Evolutionary conservation across 2,329 filamentous ascomycete species (phyloP).

Genomic region (Ceratocystis lukuohia): DNA sequence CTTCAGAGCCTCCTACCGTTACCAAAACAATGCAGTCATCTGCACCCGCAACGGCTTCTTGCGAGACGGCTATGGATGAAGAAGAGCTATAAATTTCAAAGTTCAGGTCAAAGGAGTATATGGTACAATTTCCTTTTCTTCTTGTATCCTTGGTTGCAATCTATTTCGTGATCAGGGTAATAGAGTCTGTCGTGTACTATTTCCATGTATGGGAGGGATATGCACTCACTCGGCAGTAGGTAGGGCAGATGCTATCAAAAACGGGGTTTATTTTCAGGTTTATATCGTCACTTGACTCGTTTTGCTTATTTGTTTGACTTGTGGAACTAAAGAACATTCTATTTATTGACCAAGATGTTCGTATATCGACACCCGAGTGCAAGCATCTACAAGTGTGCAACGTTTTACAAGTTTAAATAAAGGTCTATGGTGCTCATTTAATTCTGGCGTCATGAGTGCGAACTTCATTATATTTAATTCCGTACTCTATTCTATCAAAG

Average conservation of each 20-base stretch:
- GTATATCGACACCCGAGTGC: no score
- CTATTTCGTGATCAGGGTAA: background rate
- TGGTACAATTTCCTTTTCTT: background rate
- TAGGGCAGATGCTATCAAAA: conserved; percentile 9
- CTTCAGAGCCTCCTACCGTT: conserved; percentile 12
- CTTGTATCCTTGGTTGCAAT: conserved; percentile 13
- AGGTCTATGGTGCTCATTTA: no score
- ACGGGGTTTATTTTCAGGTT: conserved; percentile 16
- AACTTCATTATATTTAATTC: no score
- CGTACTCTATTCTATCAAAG: no score
- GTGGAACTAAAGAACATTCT: no score
- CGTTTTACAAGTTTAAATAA: no score
- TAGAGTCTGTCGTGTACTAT: conserved; percentile 2
- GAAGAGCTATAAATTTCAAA: conserved; percentile 15
- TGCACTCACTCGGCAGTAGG: conserved; percentile 1
- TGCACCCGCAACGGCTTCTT: conserved; percentile 2
- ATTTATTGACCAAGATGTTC: no score
- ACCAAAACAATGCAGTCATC: conserved; percentile 14
- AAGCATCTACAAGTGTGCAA: no score
- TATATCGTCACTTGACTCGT: conserved; percentile 1
- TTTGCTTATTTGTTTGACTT: conserved; percentile 10
- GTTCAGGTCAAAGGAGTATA: conserved; percentile 9
- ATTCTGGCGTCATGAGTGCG: no score
- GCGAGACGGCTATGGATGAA: conserved; percentile 18
- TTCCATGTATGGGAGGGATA: conserved; percentile 7